A percentile compares a stretch with the other conserved stretches of the same genome.
Conservation (phyloP, 805 yeast species). For the Barnettozyma vustinii region DNA sequence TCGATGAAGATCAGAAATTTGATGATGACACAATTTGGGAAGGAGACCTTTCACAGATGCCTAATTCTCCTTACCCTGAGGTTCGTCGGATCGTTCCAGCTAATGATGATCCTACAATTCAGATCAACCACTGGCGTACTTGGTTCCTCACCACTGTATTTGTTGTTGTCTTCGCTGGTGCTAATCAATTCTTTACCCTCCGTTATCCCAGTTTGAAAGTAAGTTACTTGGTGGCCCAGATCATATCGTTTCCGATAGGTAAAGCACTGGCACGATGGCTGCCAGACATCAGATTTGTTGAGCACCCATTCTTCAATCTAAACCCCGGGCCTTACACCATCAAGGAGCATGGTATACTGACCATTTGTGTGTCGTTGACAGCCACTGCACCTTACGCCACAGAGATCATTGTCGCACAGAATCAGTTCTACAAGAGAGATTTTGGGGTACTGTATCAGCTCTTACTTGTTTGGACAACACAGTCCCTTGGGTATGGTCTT, state of each 20-base stretch:
- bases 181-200: constrained; percentile 50
- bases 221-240: constrained; percentile 50
- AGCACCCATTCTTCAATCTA: constrained; percentile 29
- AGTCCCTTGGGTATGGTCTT: constrained; percentile 59
- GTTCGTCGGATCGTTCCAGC: constrained; percentile 55
- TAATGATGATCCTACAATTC: constrained; percentile 43
- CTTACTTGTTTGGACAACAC: constrained; percentile 49
- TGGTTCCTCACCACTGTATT: constrained; percentile 47
- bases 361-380: constrained; percentile 41
- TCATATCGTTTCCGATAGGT: constrained; percentile 60
- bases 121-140: constrained; percentile 49
- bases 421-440: constrained; percentile 39
- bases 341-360: constrained; percentile 47
- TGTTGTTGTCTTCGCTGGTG: constrained; percentile 50
- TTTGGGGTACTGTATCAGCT: constrained; percentile 45
- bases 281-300: constrained; percentile 34
- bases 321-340: constrained; percentile 51
- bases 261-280: constrained; percentile 34
- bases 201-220: constrained; percentile 47
- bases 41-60: constrained; percentile 24
- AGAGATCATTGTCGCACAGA: constrained; percentile 46
- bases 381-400: constrained; percentile 49
- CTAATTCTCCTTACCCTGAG: constrained; percentile 57
- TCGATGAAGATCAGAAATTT: constrained; percentile 8
- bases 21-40: constrained; percentile 6